Evolutionary conservation across 2,329 filamentous ascomycete genomes (phyloP).

Genomic region (Phaeosphaeriaceae sp.): DNA sequence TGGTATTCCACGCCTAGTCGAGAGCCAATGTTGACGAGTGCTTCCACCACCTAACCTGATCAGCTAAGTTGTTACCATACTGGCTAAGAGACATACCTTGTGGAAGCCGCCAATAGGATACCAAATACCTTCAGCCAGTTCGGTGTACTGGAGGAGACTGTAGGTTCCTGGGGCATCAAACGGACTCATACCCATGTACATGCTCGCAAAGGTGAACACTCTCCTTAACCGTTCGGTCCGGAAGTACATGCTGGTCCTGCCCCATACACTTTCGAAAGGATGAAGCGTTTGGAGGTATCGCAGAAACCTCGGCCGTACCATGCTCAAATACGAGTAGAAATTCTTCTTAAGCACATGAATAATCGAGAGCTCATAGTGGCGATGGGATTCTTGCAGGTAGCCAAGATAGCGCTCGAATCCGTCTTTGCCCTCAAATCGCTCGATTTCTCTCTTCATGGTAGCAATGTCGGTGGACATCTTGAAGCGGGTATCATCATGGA

Average conservation of each 20-base stretch:
- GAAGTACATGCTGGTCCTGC: slow-evolving; percentile 71
- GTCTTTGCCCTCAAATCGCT: slow-evolving; percentile 74
- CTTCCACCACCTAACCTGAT: slow-evolving; percentile 58
- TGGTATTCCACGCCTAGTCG: slow-evolving; percentile 68
- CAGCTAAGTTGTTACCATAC: slow-evolving; percentile 4
- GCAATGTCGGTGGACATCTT: slow-evolving; percentile 71
- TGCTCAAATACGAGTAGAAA: slow-evolving; percentile 66
- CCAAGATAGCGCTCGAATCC: slow-evolving; percentile 73
- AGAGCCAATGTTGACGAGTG: slow-evolving; percentile 68
- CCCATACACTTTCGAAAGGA: slow-evolving; percentile 75
- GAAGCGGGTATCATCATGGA: slow-evolving; percentile 70
- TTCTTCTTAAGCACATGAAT: slow-evolving; percentile 71
- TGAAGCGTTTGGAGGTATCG: slow-evolving; percentile 66
- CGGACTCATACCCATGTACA: slow-evolving; percentile 84
- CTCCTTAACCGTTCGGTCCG: slow-evolving; percentile 71
- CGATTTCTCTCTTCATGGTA: slow-evolving; percentile 74
- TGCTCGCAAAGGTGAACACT: slow-evolving; percentile 79
- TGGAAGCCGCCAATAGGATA: slow-evolving; percentile 77
- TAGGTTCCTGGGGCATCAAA: slow-evolving; percentile 80
- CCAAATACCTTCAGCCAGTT: slow-evolving; percentile 78
- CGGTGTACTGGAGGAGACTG: slow-evolving; percentile 75
- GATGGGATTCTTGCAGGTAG: slow-evolving; percentile 71
- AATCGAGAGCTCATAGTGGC: slow-evolving; percentile 73
- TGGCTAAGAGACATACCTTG: slow-evolving; percentile 50
- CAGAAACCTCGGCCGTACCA: slow-evolving; percentile 67